These are phyloP conservation scores for Ogataea wickerhamii DNA, from an alignment of 805 yeast genomes.

Conservation along the genomic window DNA sequence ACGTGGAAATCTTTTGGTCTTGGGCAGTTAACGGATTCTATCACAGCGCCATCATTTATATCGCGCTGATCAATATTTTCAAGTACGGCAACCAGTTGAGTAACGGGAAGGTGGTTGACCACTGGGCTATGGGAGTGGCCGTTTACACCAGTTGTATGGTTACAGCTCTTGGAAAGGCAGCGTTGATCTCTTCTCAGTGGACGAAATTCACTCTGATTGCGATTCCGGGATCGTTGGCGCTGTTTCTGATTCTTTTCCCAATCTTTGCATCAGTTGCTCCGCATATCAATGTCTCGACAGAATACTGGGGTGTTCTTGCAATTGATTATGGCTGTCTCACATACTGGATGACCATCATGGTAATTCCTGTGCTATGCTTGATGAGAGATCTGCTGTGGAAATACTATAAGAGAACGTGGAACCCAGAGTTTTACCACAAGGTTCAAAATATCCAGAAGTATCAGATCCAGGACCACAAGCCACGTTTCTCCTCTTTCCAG, in stretches of 20 bases:
- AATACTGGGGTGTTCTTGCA: constrained; percentile 74
- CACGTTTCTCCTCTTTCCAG: constrained; percentile 96
- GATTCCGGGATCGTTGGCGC: constrained; percentile 85
- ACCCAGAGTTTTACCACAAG: constrained; percentile 88
- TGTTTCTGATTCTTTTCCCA: constrained; percentile 88
- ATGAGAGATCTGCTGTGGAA: constrained; percentile 92
- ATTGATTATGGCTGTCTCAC: constrained; percentile 73
- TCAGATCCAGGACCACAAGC: constrained; percentile 88
- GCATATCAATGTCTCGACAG: constrained; percentile 70
- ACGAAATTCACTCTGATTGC: constrained; percentile 88
- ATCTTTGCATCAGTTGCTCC: constrained; percentile 86
- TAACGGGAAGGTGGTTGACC: constrained; percentile 71
- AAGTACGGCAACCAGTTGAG: constrained; percentile 61
- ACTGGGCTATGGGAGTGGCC: constrained; percentile 95
- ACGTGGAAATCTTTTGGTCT: constrained; percentile 91
- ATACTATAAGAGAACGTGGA: constrained; percentile 86
- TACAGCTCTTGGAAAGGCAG: constrained; percentile 94
- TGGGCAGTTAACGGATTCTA: constrained; percentile 96
- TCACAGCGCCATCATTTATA: constrained; percentile 82
- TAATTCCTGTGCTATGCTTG: constrained; percentile 74
- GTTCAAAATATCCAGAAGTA: constrained; percentile 97
- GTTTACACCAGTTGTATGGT: constrained; percentile 81
- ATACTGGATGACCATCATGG: constrained; percentile 80
- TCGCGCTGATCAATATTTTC: constrained; percentile 68
- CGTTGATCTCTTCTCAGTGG: constrained; percentile 88